Percentiles rank a stretch among this genome's conserved stretches.
These are phyloP conservation scores for Debaryomycetaceae sp. DNA, from an alignment of 1,139 yeast species.

Conservation along the genomic window DNA sequence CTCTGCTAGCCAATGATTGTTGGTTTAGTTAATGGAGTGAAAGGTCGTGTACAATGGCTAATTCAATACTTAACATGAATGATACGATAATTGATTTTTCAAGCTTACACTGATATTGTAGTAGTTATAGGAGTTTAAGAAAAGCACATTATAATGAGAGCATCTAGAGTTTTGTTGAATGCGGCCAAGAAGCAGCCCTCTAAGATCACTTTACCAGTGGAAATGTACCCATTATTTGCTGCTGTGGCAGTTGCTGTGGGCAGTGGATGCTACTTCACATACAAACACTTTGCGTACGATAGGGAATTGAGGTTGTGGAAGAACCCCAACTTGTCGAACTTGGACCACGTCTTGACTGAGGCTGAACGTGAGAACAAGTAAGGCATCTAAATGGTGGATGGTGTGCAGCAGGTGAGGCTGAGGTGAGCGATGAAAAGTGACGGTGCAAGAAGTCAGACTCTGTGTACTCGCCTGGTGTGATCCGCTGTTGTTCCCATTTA, in stretches of 20 bases:
- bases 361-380: slow-evolving; percentile 35
- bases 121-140: not conserved
- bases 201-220: slow-evolving; percentile 56
- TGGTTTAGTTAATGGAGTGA: slow-evolving; percentile 1
- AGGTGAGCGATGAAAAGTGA: too few relatives aligned
- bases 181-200: slow-evolving; percentile 33
- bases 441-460: not conserved
- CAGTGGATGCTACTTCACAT: slow-evolving; percentile 67
- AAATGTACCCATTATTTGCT: slow-evolving; percentile 70
- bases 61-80: slow-evolving; percentile 2
- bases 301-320: slow-evolving; percentile 66
- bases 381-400: slow-evolving; percentile 1
- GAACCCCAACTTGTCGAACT: slow-evolving; percentile 55
- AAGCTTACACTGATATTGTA: too few relatives aligned
- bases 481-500: not conserved
- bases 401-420: too few relatives aligned
- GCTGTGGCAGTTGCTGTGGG: slow-evolving; percentile 60
- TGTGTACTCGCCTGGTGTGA: not conserved
- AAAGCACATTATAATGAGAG: slow-evolving; percentile 41
- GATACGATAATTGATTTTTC: slow-evolving; percentile 6
- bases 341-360: slow-evolving; percentile 58
- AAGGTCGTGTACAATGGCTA: slow-evolving; percentile 2
- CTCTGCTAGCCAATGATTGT: slow-evolving; percentile 10
- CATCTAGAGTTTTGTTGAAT: slow-evolving; percentile 50
- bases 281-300: slow-evolving; percentile 69